Conservation (phyloP, 2,329 filamentous ascomycete species). For the Colletotrichum sp. region DNA sequence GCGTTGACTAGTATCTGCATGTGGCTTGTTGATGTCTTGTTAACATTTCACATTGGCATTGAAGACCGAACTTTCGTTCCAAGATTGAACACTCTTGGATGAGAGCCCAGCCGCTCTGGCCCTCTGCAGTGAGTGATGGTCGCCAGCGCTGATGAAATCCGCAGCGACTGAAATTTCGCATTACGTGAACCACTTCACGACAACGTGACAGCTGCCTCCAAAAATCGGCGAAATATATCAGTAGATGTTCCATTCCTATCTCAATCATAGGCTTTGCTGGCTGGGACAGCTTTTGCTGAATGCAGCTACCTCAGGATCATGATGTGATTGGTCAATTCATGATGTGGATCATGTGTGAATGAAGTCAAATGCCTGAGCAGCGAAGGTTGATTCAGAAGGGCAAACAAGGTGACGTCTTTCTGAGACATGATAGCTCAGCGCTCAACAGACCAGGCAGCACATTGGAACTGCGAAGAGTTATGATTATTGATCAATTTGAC, state of each 20-base stretch:
- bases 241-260: not conserved
- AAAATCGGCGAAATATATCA: rapidly evolving
- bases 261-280: rapidly evolving
- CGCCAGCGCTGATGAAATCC: not conserved
- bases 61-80: not conserved
- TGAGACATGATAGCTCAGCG: not conserved
- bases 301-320: rapidly evolving
- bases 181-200: not conserved
- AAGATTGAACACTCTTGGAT: rapidly evolving
- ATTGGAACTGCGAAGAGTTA: not conserved
- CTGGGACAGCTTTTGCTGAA: not conserved
- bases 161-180: not conserved
- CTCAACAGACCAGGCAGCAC: not conserved
- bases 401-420: rapidly evolving
- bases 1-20: not conserved
- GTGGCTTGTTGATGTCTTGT: not conserved
- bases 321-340: not conserved
- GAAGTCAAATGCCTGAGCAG: not conserved
- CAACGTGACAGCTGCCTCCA: rapidly evolving
- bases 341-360: not conserved
- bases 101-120: not conserved
- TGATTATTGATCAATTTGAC: not conserved
- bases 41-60: rapidly evolving
- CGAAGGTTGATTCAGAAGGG: not conserved
- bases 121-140: not conserved